phyloP scores from a whole-genome alignment of 2,329 filamentous ascomycete genomes.

The Cladosporium velox region DNA sequence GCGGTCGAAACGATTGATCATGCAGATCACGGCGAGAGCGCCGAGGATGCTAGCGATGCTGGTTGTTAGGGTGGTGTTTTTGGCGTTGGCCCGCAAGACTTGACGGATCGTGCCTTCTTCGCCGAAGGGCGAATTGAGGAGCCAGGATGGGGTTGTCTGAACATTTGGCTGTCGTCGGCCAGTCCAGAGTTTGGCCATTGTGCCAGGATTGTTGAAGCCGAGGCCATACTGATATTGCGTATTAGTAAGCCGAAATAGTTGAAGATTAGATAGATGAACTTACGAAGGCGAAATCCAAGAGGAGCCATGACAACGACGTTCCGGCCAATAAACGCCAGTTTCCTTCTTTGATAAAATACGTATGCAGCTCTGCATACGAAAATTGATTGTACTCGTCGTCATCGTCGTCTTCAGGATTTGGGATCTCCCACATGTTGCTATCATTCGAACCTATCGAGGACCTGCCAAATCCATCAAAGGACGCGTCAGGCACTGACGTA shows the following conservation, averaged over 20 bases:
- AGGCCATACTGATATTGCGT: slow-evolving; percentile 22
- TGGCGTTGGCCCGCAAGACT: slow-evolving; percentile 26
- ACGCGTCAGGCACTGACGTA: not conserved
- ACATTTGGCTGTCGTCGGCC: slow-evolving; percentile 15
- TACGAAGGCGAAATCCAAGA: slow-evolving; percentile 28
- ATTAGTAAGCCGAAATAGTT: not conserved
- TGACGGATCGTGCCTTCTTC: slow-evolving; percentile 22
- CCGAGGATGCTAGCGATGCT: slow-evolving; percentile 46
- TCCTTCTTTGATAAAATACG: slow-evolving; percentile 27
- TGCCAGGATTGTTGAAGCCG: slow-evolving; percentile 29
- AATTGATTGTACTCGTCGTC: slow-evolving; percentile 24
- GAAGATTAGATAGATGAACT: not conserved
- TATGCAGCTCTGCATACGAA: slow-evolving; percentile 21
- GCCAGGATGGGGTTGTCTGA: slow-evolving; percentile 23
- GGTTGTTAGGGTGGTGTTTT: slow-evolving; percentile 27
- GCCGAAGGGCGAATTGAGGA: slow-evolving; percentile 21
- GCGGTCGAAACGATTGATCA: slow-evolving; percentile 45
- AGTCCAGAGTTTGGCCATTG: slow-evolving; percentile 29
- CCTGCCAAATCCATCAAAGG: slow-evolving; percentile 9
- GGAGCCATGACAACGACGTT: slow-evolving; percentile 28
- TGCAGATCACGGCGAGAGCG: slow-evolving; percentile 43
- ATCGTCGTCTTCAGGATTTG: slow-evolving; percentile 13
- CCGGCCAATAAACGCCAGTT: slow-evolving; percentile 28
- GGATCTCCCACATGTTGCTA: slow-evolving; percentile 12
- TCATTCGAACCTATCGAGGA: slow-evolving; percentile 25